phyloP scores from a whole-genome alignment of 2,329 filamentous ascomycete genomes.

The Beauveria asiatica region DNA sequence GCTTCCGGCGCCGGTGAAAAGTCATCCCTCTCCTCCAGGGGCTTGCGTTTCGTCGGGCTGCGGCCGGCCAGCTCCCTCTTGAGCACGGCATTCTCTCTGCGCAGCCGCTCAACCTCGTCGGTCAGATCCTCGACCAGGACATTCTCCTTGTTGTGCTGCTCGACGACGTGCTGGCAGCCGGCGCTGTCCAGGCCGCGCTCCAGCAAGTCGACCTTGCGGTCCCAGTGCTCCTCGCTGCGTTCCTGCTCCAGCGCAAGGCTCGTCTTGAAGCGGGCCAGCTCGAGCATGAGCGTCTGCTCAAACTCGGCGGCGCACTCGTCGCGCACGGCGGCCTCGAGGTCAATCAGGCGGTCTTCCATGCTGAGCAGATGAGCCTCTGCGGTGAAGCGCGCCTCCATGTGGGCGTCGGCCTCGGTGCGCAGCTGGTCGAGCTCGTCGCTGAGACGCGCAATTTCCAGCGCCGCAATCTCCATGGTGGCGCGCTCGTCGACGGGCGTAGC shows the following conservation, averaged over 20 bases:
- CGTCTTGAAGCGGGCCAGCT: constrained; percentile 73
- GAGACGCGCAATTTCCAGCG: constrained; percentile 73
- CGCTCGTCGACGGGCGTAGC: constrained; percentile 41
- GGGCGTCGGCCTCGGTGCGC: constrained; percentile 58
- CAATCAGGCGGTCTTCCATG: constrained; percentile 55
- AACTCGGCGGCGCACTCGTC: constrained; percentile 87
- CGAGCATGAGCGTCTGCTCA: constrained; percentile 65
- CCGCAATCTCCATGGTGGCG: constrained; percentile 73
- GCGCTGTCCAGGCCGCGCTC: constrained; percentile 37
- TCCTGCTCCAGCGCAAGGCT: constrained; percentile 73
- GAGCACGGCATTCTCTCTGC: constrained; percentile 54
- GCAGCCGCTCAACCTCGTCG: constrained; percentile 61
- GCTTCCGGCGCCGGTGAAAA: constrained; percentile 11
- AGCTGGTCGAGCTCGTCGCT: constrained; percentile 64
- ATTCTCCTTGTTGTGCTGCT: constrained; percentile 55
- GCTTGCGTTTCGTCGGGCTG: constrained; percentile 53
- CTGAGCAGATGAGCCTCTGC: constrained; percentile 66
- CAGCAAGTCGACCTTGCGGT: constrained; percentile 69
- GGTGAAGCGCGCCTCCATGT: constrained; percentile 60
- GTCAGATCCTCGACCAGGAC: constrained; percentile 55
- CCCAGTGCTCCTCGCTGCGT: constrained; percentile 73
- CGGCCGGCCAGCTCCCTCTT: constrained; percentile 56
- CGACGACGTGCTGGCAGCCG: constrained; percentile 31
- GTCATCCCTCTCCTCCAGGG: constrained; percentile 46
- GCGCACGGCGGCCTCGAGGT: constrained; percentile 73